Percentiles rank a stretch among this genome's conserved stretches.
These are phyloP conservation scores for Exophiala viscosa DNA, from an alignment of 2,329 filamentous ascomycete species.

Conservation along the genomic window DNA sequence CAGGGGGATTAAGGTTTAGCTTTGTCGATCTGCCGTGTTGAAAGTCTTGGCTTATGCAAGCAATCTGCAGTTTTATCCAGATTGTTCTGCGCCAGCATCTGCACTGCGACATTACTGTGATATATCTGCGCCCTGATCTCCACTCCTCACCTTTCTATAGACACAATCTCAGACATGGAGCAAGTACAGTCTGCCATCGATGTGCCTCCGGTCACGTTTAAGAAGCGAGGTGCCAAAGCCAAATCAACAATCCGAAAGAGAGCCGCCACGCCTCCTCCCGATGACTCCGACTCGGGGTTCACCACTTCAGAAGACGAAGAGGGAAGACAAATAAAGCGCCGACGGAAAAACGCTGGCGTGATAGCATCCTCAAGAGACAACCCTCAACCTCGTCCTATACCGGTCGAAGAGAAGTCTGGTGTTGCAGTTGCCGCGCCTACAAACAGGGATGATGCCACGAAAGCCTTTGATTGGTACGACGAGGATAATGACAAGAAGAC, in stretches of 20 bases:
- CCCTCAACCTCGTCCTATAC: conserved; percentile 39
- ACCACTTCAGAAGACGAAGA: conserved; percentile 73
- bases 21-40: conserved; percentile 6
- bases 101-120: background rate
- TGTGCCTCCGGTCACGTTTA: conserved; percentile 58
- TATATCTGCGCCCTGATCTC: background rate
- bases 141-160: background rate
- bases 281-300: conserved; percentile 59
- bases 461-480: conserved; percentile 84
- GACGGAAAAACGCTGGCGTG: conserved; percentile 66
- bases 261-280: conserved; percentile 64
- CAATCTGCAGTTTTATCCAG: background rate
- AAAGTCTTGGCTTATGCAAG: conserved; percentile 9
- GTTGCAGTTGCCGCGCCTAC: conserved; percentile 61
- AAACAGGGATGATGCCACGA: conserved; percentile 81
- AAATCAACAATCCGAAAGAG: conserved; percentile 78
- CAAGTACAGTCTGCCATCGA: conserved; percentile 26
- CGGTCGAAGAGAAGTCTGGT: conserved; percentile 54
- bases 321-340: conserved; percentile 73
- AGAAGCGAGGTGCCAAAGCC: conserved; percentile 74
- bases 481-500: conserved; percentile 55
- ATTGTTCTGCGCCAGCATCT: background rate
- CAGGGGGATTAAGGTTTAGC: conserved; percentile 7
- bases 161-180: conserved; percentile 25
- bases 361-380: conserved; percentile 57